Evolutionary conservation across 345 rosid genomes (phyloP).

Genomic region (Eucalyptus tenuipes): DNA sequence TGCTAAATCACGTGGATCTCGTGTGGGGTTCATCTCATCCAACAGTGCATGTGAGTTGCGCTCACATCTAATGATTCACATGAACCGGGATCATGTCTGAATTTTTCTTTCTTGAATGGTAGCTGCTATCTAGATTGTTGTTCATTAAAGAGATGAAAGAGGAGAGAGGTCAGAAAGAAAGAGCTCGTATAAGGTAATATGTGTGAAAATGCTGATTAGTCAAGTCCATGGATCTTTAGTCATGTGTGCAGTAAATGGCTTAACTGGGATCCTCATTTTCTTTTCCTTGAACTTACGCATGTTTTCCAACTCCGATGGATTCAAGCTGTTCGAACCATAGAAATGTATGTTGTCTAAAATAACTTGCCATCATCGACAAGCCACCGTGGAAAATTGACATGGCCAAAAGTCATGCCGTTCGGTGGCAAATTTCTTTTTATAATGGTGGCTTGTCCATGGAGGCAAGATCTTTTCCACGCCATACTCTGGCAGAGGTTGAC

Average conservation of each 20-base stretch:
- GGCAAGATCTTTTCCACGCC: background rate
- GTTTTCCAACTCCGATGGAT: background rate
- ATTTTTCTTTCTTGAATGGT: background rate
- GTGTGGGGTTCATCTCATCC: background rate
- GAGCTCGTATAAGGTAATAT: background rate
- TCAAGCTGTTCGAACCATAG: background rate
- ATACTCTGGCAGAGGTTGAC: background rate
- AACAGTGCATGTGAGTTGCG: background rate
- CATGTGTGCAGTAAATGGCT: background rate
- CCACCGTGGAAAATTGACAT: background rate
- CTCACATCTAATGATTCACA: background rate
- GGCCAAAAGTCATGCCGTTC: background rate
- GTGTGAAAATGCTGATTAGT: background rate
- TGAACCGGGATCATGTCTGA: background rate
- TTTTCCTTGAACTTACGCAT: background rate
- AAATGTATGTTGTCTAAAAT: background rate
- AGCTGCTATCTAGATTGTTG: no score
- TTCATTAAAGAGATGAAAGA: background rate
- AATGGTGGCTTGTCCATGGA: no score
- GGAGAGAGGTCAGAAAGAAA: background rate
- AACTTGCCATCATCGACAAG: background rate
- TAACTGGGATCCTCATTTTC: background rate
- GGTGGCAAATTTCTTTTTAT: background rate
- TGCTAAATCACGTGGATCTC: background rate
- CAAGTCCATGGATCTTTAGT: background rate